Conservation (phyloP, 305 asterid genomes). For the Stenogyne calaminthoides region DNA sequence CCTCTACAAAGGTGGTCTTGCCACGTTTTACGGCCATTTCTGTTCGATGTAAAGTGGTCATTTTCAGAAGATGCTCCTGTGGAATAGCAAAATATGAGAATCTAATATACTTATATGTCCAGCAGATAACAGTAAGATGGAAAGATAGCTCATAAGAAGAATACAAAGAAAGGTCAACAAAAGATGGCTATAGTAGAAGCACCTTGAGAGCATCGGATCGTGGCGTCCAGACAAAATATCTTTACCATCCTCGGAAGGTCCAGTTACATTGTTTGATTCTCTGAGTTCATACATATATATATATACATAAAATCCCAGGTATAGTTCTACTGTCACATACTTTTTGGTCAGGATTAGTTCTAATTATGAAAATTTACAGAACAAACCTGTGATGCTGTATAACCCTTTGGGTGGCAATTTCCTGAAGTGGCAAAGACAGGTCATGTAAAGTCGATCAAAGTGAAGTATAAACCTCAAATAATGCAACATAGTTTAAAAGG, state of each 20-base stretch:
- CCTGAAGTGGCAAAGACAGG: slow-evolving; percentile 55
- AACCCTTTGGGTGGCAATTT: slow-evolving; percentile 77
- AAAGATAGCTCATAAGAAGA: slow-evolving; percentile 1
- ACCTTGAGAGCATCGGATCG: slow-evolving; percentile 89
- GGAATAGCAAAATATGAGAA: slow-evolving; percentile 11
- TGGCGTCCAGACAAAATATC: slow-evolving; percentile 82
- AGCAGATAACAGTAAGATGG: not conserved
- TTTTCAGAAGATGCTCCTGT: slow-evolving; percentile 89
- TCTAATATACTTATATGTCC: slow-evolving; percentile 4
- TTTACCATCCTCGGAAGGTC: slow-evolving; percentile 39
- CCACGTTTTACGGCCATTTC: slow-evolving; percentile 79
- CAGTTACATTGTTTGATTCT: slow-evolving; percentile 54
- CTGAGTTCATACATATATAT: slow-evolving; percentile 48
- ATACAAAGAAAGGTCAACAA: not conserved
- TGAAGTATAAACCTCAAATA: slow-evolving; percentile 15
- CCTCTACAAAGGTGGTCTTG: slow-evolving; percentile 52
- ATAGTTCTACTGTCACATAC: slow-evolving; percentile 12
- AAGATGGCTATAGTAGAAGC: slow-evolving; percentile 16
- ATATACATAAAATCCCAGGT: not conserved
- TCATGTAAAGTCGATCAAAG: slow-evolving; percentile 25
- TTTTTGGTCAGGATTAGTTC: not conserved
- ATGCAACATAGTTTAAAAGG: slow-evolving; percentile 14
- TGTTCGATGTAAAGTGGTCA: slow-evolving; percentile 78
- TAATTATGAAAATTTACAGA: slow-evolving; percentile 17
- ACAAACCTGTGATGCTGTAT: slow-evolving; percentile 84